These are phyloP conservation scores for Phytopythium helicoides DNA, from an alignment of 352 stramenopile species.

Conservation along the genomic window DNA sequence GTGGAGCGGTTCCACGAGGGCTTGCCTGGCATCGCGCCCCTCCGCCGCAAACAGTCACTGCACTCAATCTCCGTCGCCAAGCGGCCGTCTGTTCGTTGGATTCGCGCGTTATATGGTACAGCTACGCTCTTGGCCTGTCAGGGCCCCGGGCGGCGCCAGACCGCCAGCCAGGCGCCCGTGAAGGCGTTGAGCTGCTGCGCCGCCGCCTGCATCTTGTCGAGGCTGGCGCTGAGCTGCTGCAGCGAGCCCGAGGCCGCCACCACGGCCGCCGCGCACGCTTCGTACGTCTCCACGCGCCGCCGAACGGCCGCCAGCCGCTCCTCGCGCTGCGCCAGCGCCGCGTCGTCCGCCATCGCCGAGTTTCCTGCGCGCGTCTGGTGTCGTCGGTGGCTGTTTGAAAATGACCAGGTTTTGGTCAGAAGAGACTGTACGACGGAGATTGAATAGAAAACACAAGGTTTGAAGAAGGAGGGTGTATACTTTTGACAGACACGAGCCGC, in stretches of 20 bases:
- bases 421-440: no score
- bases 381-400: no score
- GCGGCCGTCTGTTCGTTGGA: background rate
- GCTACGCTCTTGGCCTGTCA: background rate
- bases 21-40: conserved; percentile 1
- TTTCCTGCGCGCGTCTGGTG: no score
- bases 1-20: conserved; percentile 55
- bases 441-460: no score
- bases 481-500: no score
- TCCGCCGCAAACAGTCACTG: conserved; percentile 1
- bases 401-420: no score
- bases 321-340: conserved; percentile 22
- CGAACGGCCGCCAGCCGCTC: conserved; percentile 45
- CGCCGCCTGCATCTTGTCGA: conserved; percentile 60
- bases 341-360: conserved; percentile 3
- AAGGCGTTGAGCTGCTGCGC: conserved; percentile 75
- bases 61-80: background rate
- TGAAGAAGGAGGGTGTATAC: no score
- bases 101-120: background rate
- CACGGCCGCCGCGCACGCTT: conserved; percentile 57
- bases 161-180: conserved; percentile 65
- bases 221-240: conserved; percentile 58
- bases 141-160: conserved; percentile 53
- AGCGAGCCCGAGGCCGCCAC: conserved; percentile 50
- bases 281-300: conserved; percentile 58